These are phyloP conservation scores for Limtongia smithiae DNA, from an alignment of 805 yeast genomes.

Conservation along the genomic window DNA sequence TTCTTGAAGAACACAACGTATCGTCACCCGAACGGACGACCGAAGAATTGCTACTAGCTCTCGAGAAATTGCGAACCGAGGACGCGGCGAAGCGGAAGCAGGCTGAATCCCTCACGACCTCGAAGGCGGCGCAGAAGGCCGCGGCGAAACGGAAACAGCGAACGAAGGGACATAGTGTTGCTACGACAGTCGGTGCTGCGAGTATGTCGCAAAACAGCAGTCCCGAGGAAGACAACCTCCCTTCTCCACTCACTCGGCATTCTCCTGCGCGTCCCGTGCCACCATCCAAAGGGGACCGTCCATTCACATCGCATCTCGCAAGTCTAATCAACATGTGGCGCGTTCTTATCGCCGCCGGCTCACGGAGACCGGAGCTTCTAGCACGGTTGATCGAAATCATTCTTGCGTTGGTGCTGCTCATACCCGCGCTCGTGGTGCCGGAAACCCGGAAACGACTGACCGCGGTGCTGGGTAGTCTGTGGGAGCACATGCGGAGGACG, in stretches of 20 bases:
- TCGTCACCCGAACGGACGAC: neutral
- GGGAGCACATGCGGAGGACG: slow-evolving; percentile 5
- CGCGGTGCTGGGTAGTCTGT: neutral
- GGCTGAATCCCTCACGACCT: neutral
- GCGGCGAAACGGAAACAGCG: neutral
- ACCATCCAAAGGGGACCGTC: neutral
- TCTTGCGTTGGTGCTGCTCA: slow-evolving; percentile 3
- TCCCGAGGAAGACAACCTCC: neutral
- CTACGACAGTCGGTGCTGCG: neutral
- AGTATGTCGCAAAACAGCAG: neutral
- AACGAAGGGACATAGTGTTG: neutral
- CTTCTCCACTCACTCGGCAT: too few relatives aligned
- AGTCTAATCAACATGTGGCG: neutral
- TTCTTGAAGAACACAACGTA: neutral
- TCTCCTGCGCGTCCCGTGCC: neutral
- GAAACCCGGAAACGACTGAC: slow-evolving; percentile 9
- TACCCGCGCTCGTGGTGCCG: slow-evolving; percentile 13
- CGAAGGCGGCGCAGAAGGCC: neutral
- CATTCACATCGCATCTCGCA: neutral
- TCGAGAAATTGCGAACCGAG: neutral
- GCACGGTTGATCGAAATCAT: slow-evolving; percentile 8
- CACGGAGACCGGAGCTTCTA: slow-evolving; percentile 6
- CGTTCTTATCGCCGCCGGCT: neutral
- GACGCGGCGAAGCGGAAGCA: slow-evolving; percentile 1
- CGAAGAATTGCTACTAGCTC: neutral